These are phyloP conservation scores for Blakeslea trispora DNA, from an alignment of 371 early-diverging fungal species.

Conservation along the genomic window DNA sequence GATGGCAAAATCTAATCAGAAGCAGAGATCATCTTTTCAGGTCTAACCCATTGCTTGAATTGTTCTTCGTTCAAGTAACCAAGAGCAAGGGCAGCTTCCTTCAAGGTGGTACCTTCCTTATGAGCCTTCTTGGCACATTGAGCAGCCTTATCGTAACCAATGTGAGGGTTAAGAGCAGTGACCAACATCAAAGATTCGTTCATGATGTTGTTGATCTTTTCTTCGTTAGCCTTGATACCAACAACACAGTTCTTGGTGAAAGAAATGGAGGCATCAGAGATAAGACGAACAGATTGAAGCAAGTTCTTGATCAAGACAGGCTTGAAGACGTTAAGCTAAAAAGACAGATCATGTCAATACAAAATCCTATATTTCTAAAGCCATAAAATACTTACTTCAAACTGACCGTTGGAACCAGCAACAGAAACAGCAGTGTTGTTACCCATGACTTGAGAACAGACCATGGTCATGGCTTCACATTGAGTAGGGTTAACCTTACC, in stretches of 20 bases:
- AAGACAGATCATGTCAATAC: too few relatives aligned
- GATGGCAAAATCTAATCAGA: slow-evolving; percentile 13
- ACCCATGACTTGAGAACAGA: slow-evolving; percentile 89
- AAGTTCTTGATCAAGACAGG: slow-evolving; percentile 90
- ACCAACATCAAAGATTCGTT: slow-evolving; percentile 86
- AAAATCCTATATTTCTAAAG: too few relatives aligned
- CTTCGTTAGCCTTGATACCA: slow-evolving; percentile 81
- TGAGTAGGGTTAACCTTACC: slow-evolving; percentile 95
- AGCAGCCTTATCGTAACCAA: slow-evolving; percentile 86
- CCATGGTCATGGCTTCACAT: slow-evolving; percentile 94
- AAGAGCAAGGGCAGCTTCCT: slow-evolving; percentile 79
- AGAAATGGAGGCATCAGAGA: slow-evolving; percentile 76
- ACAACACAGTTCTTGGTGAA: slow-evolving; percentile 86
- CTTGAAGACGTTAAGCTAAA: slow-evolving; percentile 86
- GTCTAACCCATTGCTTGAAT: slow-evolving; percentile 85
- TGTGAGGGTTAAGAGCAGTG: slow-evolving; percentile 85
- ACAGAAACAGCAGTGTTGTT: slow-evolving; percentile 82
- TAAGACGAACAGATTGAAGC: slow-evolving; percentile 75
- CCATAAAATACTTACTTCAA: slow-evolving; percentile 75
- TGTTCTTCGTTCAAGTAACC: slow-evolving; percentile 76
- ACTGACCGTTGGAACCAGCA: slow-evolving; percentile 87
- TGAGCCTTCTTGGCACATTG: slow-evolving; percentile 87
- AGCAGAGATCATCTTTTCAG: slow-evolving; percentile 76
- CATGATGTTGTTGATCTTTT: slow-evolving; percentile 72
- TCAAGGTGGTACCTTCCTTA: slow-evolving; percentile 79